These are phyloP conservation scores for Petunia secreta DNA, from an alignment of 257 asterid genomes.

Conservation along the genomic window DNA sequence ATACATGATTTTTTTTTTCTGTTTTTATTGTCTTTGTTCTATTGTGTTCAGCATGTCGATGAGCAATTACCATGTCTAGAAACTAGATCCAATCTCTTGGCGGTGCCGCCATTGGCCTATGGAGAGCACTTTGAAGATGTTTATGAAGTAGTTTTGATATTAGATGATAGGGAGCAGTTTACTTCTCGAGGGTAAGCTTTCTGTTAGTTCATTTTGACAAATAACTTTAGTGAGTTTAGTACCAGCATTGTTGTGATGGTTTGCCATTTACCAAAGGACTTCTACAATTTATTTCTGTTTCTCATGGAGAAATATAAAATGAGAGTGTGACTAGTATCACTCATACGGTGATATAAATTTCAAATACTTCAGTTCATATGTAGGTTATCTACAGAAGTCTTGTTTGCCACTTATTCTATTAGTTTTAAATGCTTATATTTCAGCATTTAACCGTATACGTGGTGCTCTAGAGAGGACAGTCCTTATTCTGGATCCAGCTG, in stretches of 20 bases:
- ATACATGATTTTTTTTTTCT: not conserved
- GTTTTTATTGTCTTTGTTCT: not conserved
- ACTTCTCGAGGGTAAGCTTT: slow-evolving; percentile 74
- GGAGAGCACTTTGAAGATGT: slow-evolving; percentile 88
- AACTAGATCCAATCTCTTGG: slow-evolving; percentile 50
- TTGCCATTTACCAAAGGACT: not conserved
- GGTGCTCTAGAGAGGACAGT: slow-evolving; percentile 17
- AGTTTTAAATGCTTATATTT: slow-evolving; percentile 1
- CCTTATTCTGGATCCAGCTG: not conserved
- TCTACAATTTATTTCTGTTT: not conserved
- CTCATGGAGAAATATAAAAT: not conserved
- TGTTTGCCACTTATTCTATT: not conserved
- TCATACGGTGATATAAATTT: slow-evolving; percentile 1
- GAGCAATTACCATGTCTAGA: slow-evolving; percentile 27
- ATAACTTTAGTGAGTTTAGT: not conserved
- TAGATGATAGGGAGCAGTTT: slow-evolving; percentile 92
- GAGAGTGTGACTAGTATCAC: not conserved
- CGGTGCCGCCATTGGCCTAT: slow-evolving; percentile 72
- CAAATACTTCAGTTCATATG: not conserved
- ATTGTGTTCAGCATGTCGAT: slow-evolving; percentile 19
- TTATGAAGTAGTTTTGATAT: slow-evolving; percentile 75
- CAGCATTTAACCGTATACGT: not conserved
- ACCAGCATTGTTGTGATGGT: not conserved
- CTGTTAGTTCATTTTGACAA: slow-evolving; percentile 1
- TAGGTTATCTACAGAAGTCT: not conserved